Base-by-base conservation (phyloP, 2,329 filamentous ascomycete genomes). In the Ascomycota sp. region DNA sequence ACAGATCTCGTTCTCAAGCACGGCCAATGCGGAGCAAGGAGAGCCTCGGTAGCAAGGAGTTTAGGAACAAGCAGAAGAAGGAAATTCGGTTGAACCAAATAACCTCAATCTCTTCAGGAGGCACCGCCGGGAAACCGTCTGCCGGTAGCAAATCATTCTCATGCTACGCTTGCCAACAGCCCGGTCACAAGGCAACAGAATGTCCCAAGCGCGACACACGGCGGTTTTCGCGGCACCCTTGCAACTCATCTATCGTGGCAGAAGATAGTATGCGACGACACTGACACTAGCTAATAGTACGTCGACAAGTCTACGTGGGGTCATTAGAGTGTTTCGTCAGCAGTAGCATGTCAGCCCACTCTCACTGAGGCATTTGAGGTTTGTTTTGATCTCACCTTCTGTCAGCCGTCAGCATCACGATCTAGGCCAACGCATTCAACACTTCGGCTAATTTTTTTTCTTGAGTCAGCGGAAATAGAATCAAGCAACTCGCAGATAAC, bases 81-180 rank as follows among this genome's bases (percentile, higher is more conserved):
- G 68, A 76, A 36, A 61, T 79, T 34, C 73, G 74, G 39, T 53
- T 81, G 36, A 75, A 75, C 45, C 61, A 61, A 21, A 48, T 73
- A 36, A 64, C 60, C 5, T 74, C 70, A 1, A 68, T 80, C 32
- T 78, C 73, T n/a, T 46, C 47, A 2, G 45, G 43, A 2, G 52
- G 51, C 12, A 44, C 33, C 40, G 44, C 25, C 39, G 41, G 27
- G 8, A 25, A 31, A 21, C 36, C 47, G 2, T 35, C 41, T n/a
- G 43, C 36, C 31, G 36, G 35, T n/a, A 25, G 31, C 34, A 48
- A 47, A 32, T 25, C 41, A 21, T 43, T 51, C 40, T 58, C 56
- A 31, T 80, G 76, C 47, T 68, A 65, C 50, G 62, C 55, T 12
- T 80, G 75, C 47, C 66, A 70, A 11, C 59, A 68, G 40, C 55